Evolutionary conservation across 352 stramenopile species (phyloP).

Genomic region (Aphanomyces invadans): DNA sequence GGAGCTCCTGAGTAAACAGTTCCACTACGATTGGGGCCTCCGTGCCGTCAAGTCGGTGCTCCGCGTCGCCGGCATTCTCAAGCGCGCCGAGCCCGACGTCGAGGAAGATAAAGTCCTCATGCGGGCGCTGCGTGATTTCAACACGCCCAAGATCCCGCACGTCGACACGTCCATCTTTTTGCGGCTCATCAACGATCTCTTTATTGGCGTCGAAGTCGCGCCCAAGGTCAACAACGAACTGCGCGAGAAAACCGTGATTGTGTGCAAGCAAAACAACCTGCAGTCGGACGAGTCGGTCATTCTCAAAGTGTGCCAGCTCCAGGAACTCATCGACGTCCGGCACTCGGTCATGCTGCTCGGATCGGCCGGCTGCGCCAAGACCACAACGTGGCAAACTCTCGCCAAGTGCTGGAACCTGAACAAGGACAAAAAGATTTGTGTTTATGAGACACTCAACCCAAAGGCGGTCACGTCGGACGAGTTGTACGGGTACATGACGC

Average conservation of each 20-base stretch:
- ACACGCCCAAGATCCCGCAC: conserved; percentile 82
- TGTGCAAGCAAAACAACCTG: conserved; percentile 85
- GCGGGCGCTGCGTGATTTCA: conserved; percentile 78
- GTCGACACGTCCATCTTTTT: conserved; percentile 85
- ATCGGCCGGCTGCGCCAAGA: conserved; percentile 75
- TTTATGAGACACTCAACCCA: conserved; percentile 84
- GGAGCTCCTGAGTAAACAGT: conserved; percentile 84
- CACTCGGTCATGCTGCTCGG: conserved; percentile 84
- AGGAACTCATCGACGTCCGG: conserved; percentile 83
- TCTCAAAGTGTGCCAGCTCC: conserved; percentile 78
- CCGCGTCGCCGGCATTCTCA: conserved; percentile 78
- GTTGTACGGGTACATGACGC: conserved; percentile 90
- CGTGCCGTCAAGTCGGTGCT: conserved; percentile 84
- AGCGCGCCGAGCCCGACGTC: conserved; percentile 68
- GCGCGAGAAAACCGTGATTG: conserved; percentile 85
- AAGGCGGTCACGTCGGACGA: conserved; percentile 87
- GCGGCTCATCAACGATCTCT: conserved; percentile 78
- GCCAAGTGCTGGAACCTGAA: conserved; percentile 82
- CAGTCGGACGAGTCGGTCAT: conserved; percentile 83
- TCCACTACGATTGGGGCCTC: conserved; percentile 89
- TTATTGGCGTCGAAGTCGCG: conserved; percentile 91
- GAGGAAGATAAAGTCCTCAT: conserved; percentile 85
- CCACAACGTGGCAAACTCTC: conserved; percentile 76
- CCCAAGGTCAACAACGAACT: conserved; percentile 91
- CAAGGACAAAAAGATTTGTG: conserved; percentile 83